phyloP scores from a whole-genome alignment of 2,329 filamentous ascomycete species.

The Aspergillus sp. region DNA sequence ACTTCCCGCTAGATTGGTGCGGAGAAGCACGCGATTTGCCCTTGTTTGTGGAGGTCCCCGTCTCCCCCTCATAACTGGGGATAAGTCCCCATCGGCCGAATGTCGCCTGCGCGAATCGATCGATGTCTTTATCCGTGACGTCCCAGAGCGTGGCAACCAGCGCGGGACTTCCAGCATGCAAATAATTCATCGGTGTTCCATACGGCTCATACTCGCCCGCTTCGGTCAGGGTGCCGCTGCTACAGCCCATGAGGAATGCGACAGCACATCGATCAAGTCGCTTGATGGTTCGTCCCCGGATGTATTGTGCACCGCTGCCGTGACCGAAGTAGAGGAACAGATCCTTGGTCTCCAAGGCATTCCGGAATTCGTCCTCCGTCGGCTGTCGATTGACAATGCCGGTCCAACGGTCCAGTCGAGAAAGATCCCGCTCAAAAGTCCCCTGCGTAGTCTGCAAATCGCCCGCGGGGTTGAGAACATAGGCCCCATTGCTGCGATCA shows the following conservation, averaged over 20 bases:
- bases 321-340: constrained; percentile 92
- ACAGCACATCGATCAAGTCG: constrained; percentile 70
- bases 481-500: constrained; percentile 42
- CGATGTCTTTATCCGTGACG: constrained; percentile 94
- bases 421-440: constrained; percentile 61
- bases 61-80: constrained; percentile 25
- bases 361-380: constrained; percentile 67
- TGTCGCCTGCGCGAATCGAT: constrained; percentile 71
- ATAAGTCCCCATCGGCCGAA: constrained; percentile 84
- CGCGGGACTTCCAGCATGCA: constrained; percentile 77
- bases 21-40: constrained; percentile 16
- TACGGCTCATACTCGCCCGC: constrained; percentile 84
- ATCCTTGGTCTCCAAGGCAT: constrained; percentile 56
- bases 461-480: constrained; percentile 80
- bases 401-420: constrained; percentile 52
- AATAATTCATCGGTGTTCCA: constrained; percentile 83
- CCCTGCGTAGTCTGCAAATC: constrained; percentile 74
- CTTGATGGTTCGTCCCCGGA: constrained; percentile 74
- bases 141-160: constrained; percentile 94
- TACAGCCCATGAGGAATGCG: constrained; percentile 89
- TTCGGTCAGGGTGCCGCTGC: constrained; percentile 70
- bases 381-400: constrained; percentile 62
- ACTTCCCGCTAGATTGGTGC: not conserved
- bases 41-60: constrained; percentile 17
- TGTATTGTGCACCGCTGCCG: constrained; percentile 89